phyloP scores from a whole-genome alignment of 2,329 filamentous ascomycete species.

The Ceratocystis harringtonii region DNA sequence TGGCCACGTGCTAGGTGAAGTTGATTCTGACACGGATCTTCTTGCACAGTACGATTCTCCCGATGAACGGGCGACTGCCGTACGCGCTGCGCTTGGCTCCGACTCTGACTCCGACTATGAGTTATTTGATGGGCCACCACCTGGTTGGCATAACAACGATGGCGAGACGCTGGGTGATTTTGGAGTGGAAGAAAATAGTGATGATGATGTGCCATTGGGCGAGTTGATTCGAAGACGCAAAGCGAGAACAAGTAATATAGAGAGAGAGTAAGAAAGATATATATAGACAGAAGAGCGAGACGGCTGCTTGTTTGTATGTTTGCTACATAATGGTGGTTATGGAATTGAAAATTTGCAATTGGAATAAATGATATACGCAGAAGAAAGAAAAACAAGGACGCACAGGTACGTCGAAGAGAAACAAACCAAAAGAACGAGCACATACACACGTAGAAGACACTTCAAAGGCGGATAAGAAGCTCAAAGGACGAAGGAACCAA shows the following conservation, averaged over 20 bases:
- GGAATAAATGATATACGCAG: not conserved
- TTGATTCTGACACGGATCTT: constrained; percentile 32
- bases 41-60: constrained; percentile 32
- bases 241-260: constrained; percentile 22
- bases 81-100: constrained; percentile 14
- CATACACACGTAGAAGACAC: constrained; percentile 4
- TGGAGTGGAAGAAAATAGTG: constrained; percentile 53
- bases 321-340: not conserved
- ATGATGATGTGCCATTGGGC: constrained; percentile 52
- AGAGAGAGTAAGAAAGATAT: not conserved
- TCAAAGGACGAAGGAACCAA: not conserved
- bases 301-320: not conserved
- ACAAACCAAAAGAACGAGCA: constrained; percentile 17
- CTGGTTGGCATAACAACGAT: constrained; percentile 58
- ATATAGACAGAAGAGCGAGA: not conserved
- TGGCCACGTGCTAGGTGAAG: constrained; percentile 35
- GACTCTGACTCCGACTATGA: constrained; percentile 26
- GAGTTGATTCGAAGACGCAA: constrained; percentile 48
- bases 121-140: constrained; percentile 22
- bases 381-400: constrained; percentile 18
- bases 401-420: constrained; percentile 19
- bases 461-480: not conserved
- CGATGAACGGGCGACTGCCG: constrained; percentile 26
- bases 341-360: not conserved
- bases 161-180: constrained; percentile 62